Base-by-base conservation (phyloP, 1,284 basidiomycete species). In the Ceratobasidium papillatum region DNA sequence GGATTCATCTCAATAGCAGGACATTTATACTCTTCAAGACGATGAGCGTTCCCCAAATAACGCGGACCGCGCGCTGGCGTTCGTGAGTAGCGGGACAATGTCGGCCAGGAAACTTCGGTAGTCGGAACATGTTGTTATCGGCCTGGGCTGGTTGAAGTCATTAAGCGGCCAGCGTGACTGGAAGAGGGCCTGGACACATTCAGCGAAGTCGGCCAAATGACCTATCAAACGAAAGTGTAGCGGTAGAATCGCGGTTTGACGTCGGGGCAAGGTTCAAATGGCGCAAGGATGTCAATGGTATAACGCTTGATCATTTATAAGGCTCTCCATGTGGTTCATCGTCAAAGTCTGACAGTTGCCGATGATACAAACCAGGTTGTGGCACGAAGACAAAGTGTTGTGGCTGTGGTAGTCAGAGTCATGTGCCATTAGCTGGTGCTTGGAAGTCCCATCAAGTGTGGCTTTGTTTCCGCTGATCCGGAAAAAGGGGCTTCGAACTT, bases 161-260 rank as follows among this genome's bases (percentile, higher is more conserved):
- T 12, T 14, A 14, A 19, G n/a, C 25, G 17, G 14, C 17, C 38
- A 51, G 47, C 30, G 27, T 30, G 63, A 45, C 41, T 34, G 25
- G 25, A 27, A 4, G 19, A 54, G 49, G 22, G 45, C 27, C 25
- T 14, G 34, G 22, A 30, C 12, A 22, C 7, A 34, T 34, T 36
- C 45, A 14, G 25, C 17, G 63, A 49, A 47, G 45, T 32, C 17
- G 11, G 11, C 30, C 52, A 30, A 54, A 12, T 27, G 52, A 12
- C 52, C 52, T 27, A 30, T 54, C 27, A 19, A 32, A 30, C 3
- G 25, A 30, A 51, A 22, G 47, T 12, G 25, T 22, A 7, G 45
- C 63, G 63, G 63, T 27, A n/a, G 25, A 65, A 65, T 49, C n/a
- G 51, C 63, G 63, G 63, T 36, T 34, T 32, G 63, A 65, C 5